Evolutionary conservation across 495 filamentous ascomycete genomes (phyloP).

Genomic region (Aspergillus sclerotioniger): DNA sequence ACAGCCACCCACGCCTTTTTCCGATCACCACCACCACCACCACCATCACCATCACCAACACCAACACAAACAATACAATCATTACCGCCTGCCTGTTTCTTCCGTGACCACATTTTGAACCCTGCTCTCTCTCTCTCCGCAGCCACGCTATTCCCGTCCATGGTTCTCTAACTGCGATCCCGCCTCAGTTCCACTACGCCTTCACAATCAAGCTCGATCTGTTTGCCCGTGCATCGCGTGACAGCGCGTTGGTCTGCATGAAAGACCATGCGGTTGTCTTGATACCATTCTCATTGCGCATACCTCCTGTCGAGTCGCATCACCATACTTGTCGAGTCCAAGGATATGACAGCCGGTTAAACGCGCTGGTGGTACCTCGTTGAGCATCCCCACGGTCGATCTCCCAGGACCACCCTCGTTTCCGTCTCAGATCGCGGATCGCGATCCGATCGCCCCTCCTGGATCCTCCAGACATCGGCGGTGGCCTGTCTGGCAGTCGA

Average conservation of each 20-base stretch:
- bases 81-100: neutral
- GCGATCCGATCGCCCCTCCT: conserved; percentile 45
- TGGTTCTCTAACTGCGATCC: neutral
- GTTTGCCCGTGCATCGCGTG: no score
- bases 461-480: conserved; percentile 47
- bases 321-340: neutral
- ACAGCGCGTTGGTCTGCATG: neutral
- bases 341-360: conserved; percentile 5
- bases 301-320: neutral
- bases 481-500: conserved; percentile 41
- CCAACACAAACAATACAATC: neutral
- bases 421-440: conserved; percentile 23
- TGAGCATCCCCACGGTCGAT: neutral
- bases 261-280: conserved; percentile 5
- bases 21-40: neutral
- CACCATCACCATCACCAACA: neutral
- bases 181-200: neutral
- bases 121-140: neutral
- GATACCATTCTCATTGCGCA: neutral
- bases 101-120: neutral
- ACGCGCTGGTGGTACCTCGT: neutral
- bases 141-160: neutral
- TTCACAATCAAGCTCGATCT: neutral
- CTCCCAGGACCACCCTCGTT: conserved; percentile 9
- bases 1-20: neutral